Base-by-base conservation (phyloP, 768 basidiomycete genomes). In the Collybia nuda region DNA sequence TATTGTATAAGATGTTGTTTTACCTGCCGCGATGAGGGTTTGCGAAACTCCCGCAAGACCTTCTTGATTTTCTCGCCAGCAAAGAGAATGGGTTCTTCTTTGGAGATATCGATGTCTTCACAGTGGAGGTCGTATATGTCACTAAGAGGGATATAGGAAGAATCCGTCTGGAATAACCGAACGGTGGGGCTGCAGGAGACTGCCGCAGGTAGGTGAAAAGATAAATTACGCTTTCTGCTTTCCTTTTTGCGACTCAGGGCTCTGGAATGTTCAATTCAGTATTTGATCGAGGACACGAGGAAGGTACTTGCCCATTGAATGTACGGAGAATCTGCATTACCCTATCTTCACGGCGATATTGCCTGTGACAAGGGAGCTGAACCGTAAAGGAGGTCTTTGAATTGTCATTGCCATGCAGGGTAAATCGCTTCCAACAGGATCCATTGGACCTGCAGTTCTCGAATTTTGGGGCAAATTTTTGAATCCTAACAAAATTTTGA, bases 61-160 rank as follows among this genome's bases (percentile, higher is more conserved):
- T 79, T 79, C 59, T 84, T 86, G 55, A 90, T 78, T 60, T 95
- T 92, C 65, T 98, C 93, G 17, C 87, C 90, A 14, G 87, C 85
- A 40, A 85, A 81, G 32, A 98, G 74, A 37, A 93, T 83, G 0
- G 95, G 91, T 50, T 97, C 92, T 67, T 98, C 97, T 56, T 88
- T 80, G 1, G 82, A 78, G 54, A 96, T 82, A 12, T 90, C 85
- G 28, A 68, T 74, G 50, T 81, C 78, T 51, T 86, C 78, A 64
- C 93, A 95, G 64, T 91, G 88, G 17, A 88, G 81, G 63, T 99
- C 97, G 64, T 91, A 97, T 47, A 99, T 88, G 56, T 99, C 97
- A 36, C 90, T 90, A 32, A 99, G 73, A 0, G 87, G 86, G 59
- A 93, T 77, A 61, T 97, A 95, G 0, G 95, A 97, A 0, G 88